Evolutionary conservation across 768 basidiomycete genomes (phyloP).

Genomic region (Kockovaella imperatae): DNA sequence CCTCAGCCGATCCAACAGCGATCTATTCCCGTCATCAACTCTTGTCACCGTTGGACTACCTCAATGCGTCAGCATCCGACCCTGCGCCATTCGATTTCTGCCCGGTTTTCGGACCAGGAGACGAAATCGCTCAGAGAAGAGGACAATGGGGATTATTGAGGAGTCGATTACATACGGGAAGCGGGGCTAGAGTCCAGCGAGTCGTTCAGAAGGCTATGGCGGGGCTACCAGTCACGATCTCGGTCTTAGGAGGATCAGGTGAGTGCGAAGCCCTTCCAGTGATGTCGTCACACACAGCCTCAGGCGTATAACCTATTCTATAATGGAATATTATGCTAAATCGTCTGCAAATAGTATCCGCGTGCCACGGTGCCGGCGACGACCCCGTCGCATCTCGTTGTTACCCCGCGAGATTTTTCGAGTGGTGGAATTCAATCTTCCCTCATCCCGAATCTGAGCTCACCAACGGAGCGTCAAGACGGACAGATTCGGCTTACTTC

Average conservation of each 20-base stretch:
- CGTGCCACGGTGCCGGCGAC: slow-evolving; percentile 90
- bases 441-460: slow-evolving; percentile 94
- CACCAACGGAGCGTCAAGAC: slow-evolving; percentile 95
- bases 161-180: slow-evolving; percentile 68
- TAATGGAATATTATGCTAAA: not conserved
- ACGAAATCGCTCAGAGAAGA: slow-evolving; percentile 69
- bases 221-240: slow-evolving; percentile 81
- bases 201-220: slow-evolving; percentile 74
- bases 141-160: slow-evolving; percentile 66
- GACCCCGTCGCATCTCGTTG: slow-evolving; percentile 75
- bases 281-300: not conserved
- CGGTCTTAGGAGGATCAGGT: slow-evolving; percentile 84
- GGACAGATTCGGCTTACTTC: slow-evolving; percentile 88
- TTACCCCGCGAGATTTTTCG: slow-evolving; percentile 87
- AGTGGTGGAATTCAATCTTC: slow-evolving; percentile 97
- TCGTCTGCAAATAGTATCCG: slow-evolving; percentile 54
- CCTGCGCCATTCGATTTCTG: slow-evolving; percentile 79
- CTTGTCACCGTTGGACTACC: slow-evolving; percentile 63
- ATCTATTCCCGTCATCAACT: slow-evolving; percentile 22
- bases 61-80: slow-evolving; percentile 56
- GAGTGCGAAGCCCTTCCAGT: slow-evolving; percentile 45
- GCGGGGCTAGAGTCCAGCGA: slow-evolving; percentile 70
- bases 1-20: slow-evolving; percentile 13
- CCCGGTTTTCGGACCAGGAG: slow-evolving; percentile 74
- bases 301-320: not conserved